Base-by-base conservation (phyloP, 177 flowering plant species). In the Tripterygium wilfordii region DNA sequence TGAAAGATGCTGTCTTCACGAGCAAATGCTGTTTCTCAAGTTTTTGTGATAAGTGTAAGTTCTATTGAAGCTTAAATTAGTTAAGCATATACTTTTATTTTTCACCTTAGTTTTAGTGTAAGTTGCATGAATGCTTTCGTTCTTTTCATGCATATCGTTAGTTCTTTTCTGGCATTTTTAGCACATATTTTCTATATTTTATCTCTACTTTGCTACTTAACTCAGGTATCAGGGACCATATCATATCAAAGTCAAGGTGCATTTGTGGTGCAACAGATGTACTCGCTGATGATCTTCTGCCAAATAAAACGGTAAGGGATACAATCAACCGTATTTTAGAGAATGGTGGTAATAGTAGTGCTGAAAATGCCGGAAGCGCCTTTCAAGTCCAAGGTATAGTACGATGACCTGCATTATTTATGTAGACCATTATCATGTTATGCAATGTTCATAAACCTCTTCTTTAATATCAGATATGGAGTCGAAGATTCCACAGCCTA, bases 1-100 rank as follows among this genome's bases (percentile, higher is more conserved):
- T 94, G 97, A 87, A 81, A 71, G 97, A 94, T 70, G 99, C 97
- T 53, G 99, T 89, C 1, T 67, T 92, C 30, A 82, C 97, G n/a
- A 86, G 97, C 88, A 92, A 87, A 61, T 92, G 99, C 59, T 92
- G 99, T 63, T 89, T 86, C 37, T 69, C 66, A 12, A 92, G 96
- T 62, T 92, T 85, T 50, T 94, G 99, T 66, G 95, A 94, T 48
- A 90, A 76, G 71, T 94, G 97, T 94, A 75, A 70, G 58, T 39
- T 30, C 8, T 21, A 3, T 17, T 42, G 25, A 17, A 8, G 12
- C 26, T 9, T 20, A 1, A 16, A 15, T 19, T 8, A n/a, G 27
- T 4, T 27, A n/a, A 16, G 27, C 22, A 15, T 14, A 15, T 26
- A 12, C n/a, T 31, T 17, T 31, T 47, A 6, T 9, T 31, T 32